Evolutionary conservation across 2,329 filamentous ascomycete genomes (phyloP), one percentile per base, ranked within the genome.

Genomic region (Ceratocystis variospora): DNA sequence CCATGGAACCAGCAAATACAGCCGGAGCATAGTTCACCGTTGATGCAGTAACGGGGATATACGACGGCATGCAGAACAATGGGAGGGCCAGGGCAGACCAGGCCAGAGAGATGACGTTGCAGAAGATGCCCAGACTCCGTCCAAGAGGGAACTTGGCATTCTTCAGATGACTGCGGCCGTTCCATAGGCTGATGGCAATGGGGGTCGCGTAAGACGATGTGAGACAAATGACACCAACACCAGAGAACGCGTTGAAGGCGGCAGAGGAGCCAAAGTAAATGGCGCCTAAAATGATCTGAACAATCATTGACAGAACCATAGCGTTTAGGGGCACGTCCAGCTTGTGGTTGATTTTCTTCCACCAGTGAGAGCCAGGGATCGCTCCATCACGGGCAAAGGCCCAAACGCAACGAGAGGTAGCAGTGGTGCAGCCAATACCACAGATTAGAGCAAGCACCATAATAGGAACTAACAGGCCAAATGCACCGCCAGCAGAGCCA

Each of bases 11-110:
- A 31, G 87, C 81, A 70, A 90, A 89, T n/a, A 90, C 87, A 44
- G 85, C 87, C 15, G 84, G 84, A 1, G 87, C 87, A 74, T 89
- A 90, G 79, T 90, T 90, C 79, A 89, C 86, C 48, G 78, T 80
- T 19, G 75, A 73, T 5, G 80, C 74, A 0, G 79, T 80, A 48
- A 87, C 84, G 5, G 84, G 84, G n/a, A 88, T 76, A 55, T 75
- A 75, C 0, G 83, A 80, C 0, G 86, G 87, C 84, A 88, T 88
- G 75, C 84, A 90, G 79, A 90, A 90, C 17, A 90, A 81, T 0
- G 87, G 86, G 64, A 89, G 82, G 45, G 85, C 86, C 65, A 90
- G 80, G 15, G 80, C 70, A 65, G 84, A 86, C 87, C 87, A 90
- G 64, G 76, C 83, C 46, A 88, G 74, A n/a, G 87, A 78, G 68